Evolutionary conservation across 2,329 filamentous ascomycete genomes (phyloP).

Genomic region (Penicillium brasilianum): DNA sequence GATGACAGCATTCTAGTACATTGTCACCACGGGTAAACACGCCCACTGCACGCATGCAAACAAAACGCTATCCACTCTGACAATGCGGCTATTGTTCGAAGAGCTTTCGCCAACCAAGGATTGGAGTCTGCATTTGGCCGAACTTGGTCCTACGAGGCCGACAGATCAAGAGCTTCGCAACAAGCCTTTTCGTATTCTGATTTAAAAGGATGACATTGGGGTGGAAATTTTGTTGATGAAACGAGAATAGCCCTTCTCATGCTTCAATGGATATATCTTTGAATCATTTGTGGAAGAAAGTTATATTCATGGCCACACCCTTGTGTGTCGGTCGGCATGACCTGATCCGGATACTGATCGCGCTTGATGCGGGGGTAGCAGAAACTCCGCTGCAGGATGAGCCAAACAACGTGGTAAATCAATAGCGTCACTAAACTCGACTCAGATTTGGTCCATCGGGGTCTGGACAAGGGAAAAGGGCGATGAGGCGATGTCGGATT

Average conservation of each 20-base stretch:
- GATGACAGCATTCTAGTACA: background rate
- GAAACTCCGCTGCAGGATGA: no score
- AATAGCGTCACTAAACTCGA: no score
- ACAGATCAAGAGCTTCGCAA: background rate
- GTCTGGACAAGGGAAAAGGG: no score
- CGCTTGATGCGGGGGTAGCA: no score
- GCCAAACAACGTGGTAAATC: no score
- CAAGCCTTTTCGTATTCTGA: background rate
- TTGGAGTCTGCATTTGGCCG: background rate
- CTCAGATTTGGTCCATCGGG: no score
- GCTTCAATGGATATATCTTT: background rate
- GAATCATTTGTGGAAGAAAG: background rate
- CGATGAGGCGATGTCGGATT: no score
- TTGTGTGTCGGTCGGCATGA: background rate
- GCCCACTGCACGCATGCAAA: background rate
- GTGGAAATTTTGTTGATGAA: background rate
- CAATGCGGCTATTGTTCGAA: slow-evolving; percentile 1
- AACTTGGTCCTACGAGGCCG: background rate
- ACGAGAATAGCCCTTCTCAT: background rate
- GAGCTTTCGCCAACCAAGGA: background rate
- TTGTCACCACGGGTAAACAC: background rate
- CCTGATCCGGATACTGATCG: background rate
- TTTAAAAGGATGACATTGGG: background rate
- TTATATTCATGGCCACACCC: background rate
- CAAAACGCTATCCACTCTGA: background rate